Conservation (phyloP, 345 rosid species). For the Populus tremula region DNA sequence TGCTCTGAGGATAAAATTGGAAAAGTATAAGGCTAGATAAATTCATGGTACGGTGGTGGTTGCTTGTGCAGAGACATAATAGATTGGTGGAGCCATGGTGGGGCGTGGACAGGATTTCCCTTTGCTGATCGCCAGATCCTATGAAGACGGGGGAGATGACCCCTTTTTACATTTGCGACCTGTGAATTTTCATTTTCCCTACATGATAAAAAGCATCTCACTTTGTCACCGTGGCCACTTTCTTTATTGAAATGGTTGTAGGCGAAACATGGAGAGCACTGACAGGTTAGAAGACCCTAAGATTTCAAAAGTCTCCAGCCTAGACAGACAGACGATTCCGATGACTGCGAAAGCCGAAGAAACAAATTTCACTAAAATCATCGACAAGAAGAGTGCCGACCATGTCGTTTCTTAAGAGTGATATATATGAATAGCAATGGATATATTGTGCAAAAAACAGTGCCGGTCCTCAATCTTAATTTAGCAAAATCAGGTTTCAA, state of each 20-base stretch:
- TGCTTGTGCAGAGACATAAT: constrained; percentile 18
- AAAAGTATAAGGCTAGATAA: not conserved
- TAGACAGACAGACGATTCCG: no score
- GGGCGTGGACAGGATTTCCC: not conserved
- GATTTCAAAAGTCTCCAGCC: no score
- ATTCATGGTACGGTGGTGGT: constrained; percentile 25
- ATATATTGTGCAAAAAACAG: not conserved
- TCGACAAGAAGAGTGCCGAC: not conserved
- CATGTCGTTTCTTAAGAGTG: not conserved
- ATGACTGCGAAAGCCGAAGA: no score
- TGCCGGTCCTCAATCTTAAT: not conserved
- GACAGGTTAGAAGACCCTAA: no score
- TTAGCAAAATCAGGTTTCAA: no score
- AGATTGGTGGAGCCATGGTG: constrained; percentile 35
- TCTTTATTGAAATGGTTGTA: not conserved
- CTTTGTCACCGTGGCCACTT: not conserved
- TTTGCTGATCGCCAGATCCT: constrained; percentile 1
- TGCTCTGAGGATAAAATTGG: constrained; percentile 13
- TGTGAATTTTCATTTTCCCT: not conserved
- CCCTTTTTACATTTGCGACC: constrained; percentile 5
- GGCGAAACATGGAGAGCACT: not conserved
- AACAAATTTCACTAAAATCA: not conserved
- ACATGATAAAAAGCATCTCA: not conserved
- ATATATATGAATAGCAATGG: not conserved
- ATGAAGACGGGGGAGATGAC: constrained; percentile 8